Evolutionary conservation across 768 basidiomycete species (phyloP), one percentile per base, ranked within the genome.

Genomic region (Boletus sensibilis): DNA sequence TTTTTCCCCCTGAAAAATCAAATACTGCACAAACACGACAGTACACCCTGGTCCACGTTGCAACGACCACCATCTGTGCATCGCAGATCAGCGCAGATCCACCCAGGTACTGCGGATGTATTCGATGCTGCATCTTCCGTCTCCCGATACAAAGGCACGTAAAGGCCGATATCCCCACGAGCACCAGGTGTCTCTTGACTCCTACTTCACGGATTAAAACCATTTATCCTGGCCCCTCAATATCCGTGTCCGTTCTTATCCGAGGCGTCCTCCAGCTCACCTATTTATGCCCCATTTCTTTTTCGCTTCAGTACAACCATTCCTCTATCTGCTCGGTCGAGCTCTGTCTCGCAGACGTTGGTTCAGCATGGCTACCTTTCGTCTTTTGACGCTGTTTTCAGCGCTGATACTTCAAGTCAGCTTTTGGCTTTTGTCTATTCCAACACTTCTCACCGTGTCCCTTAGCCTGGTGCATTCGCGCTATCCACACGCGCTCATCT

Each of bases 191-290:
- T n/a, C n/a, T n/a, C n/a, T n/a, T n/a, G n/a, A n/a, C n/a, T n/a
- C n/a, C n/a, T 37, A 11, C 49, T 2, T 14, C 2, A 44, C 25
- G 21, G n/a, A 35, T 33, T 37, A 2, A 27, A 51, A 31, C 23
- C 10, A 34, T 33, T 39, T 1, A n/a, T 18, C 50, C 3, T 11
- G 20, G 14, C 55, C 48, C 7, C 37, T 52, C 25, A 44, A 55
- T 43, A 13, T 82, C 88, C 55, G 2, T 12, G 10, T 9, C 27
- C 9, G 25, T 18, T 27, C 43, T 23, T 1, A 12, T 13, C 18
- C 27, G 44, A 1, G 6, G 18, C 4, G 7, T 9, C 23, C 4
- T 6, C 12, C 21, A 3, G 21, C 5, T 16, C 21, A 4, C 13
- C 23, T 42, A 43, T 25, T 43, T 25, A 43, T 25, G 8, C 23